Conservation (phyloP, 192 early-diverging fungal genomes). For the Thamnidium elegans region DNA sequence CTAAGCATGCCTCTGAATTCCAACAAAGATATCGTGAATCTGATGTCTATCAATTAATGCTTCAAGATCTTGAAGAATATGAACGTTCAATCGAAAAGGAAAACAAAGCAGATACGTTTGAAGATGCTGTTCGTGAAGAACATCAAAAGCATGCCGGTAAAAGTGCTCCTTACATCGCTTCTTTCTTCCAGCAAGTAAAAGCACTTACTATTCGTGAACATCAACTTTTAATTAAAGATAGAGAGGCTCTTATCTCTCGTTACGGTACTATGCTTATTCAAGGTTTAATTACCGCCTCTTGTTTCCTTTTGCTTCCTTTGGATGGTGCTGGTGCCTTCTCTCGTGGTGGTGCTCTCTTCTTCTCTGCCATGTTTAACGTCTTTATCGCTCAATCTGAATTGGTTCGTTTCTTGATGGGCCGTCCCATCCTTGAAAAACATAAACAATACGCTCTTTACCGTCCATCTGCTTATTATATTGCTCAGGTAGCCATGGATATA, state of each 20-base stretch:
- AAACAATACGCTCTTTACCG: slow-evolving; percentile 68
- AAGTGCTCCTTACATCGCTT: slow-evolving; percentile 63
- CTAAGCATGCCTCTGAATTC: slow-evolving; percentile 62
- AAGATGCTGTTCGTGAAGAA: slow-evolving; percentile 50
- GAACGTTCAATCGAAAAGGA: slow-evolving; percentile 24
- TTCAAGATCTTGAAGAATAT: slow-evolving; percentile 44
- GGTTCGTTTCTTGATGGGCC: slow-evolving; percentile 67
- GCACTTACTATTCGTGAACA: slow-evolving; percentile 61
- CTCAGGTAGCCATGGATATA: slow-evolving; percentile 54
- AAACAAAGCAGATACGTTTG: slow-evolving; percentile 35
- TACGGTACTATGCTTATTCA: slow-evolving; percentile 52
- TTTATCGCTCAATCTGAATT: slow-evolving; percentile 68
- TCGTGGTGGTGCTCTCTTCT: slow-evolving; percentile 76
- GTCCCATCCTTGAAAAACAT: slow-evolving; percentile 77
- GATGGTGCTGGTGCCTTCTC: slow-evolving; percentile 68
- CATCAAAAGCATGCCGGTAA: slow-evolving; percentile 50
- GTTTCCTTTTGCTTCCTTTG: slow-evolving; percentile 59
- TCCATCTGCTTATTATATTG: slow-evolving; percentile 54
- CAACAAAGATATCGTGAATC: slow-evolving; percentile 53
- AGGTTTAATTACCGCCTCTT: slow-evolving; percentile 68
- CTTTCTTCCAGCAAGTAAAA: slow-evolving; percentile 62
- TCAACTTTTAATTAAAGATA: slow-evolving; percentile 58
- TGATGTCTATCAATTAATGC: slow-evolving; percentile 32
- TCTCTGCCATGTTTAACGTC: slow-evolving; percentile 50
- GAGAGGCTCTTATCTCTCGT: slow-evolving; percentile 50